Evolutionary conservation across 192 early-diverging fungal species (phyloP).

Genomic region (Lunasporangiospora selenospora): DNA sequence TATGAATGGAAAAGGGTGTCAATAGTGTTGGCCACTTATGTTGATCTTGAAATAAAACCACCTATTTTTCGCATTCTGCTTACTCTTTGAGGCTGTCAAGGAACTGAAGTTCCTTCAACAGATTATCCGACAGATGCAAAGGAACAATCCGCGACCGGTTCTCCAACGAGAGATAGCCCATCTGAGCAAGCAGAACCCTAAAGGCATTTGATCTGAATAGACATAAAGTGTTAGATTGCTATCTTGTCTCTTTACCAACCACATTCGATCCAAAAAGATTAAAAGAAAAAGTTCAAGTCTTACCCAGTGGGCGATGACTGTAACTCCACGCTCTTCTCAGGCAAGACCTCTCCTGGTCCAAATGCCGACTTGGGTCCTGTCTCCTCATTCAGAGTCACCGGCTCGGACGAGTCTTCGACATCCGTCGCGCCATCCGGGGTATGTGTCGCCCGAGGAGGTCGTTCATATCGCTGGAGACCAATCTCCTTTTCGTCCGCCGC

Average conservation of each 20-base stretch:
- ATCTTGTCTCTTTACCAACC: background rate
- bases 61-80: slow-evolving; percentile 11
- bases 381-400: too few relatives aligned
- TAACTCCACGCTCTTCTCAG: background rate
- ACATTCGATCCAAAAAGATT: background rate
- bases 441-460: too few relatives aligned
- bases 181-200: slow-evolving; percentile 67
- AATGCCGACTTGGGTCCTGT: slow-evolving; percentile 17
- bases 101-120: slow-evolving; percentile 67
- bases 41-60: slow-evolving; percentile 10
- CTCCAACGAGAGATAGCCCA: slow-evolving; percentile 69
- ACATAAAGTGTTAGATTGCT: background rate
- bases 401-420: background rate
- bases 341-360: slow-evolving; percentile 17
- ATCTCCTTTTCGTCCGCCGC: slow-evolving; percentile 34
- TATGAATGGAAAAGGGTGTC: background rate
- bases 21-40: too few relatives aligned
- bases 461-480: slow-evolving; percentile 27
- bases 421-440: background rate
- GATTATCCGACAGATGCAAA: slow-evolving; percentile 64
- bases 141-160: slow-evolving; percentile 67
- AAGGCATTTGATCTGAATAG: slow-evolving; percentile 55
- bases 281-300: too few relatives aligned
- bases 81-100: slow-evolving; percentile 75
- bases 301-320: slow-evolving; percentile 3